phyloP scores from a whole-genome alignment of 2,329 filamentous ascomycete genomes.

The Aspergillus melleus region DNA sequence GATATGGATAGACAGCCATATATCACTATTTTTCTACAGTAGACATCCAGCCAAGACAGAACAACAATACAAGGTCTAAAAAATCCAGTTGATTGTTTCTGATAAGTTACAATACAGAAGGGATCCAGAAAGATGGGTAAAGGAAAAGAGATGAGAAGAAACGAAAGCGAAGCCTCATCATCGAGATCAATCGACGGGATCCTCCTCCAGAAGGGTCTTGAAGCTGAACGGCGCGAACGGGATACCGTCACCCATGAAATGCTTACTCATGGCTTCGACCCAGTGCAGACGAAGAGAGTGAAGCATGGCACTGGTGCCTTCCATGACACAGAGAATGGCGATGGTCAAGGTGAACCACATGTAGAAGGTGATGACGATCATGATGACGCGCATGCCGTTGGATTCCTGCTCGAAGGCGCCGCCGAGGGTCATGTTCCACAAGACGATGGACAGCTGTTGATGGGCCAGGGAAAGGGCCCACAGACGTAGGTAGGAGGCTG shows the following conservation, averaged over 20 bases:
- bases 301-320: constrained; percentile 93
- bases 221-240: constrained; percentile 90
- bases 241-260: constrained; percentile 87
- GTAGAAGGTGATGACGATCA: constrained; percentile 79
- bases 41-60: neutral
- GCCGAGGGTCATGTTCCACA: constrained; percentile 94
- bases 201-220: constrained; percentile 78
- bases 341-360: constrained; percentile 87
- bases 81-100: constrained; percentile 4
- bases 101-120: constrained; percentile 9
- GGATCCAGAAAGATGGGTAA: constrained; percentile 8
- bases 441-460: constrained; percentile 92
- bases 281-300: constrained; percentile 89
- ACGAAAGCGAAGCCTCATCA: neutral
- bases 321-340: constrained; percentile 85
- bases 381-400: constrained; percentile 70
- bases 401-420: constrained; percentile 66
- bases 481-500: constrained; percentile 95
- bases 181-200: constrained; percentile 50
- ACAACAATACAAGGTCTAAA: neutral
- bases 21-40: no score
- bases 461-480: constrained; percentile 97
- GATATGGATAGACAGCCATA: no score
- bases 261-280: constrained; percentile 98
- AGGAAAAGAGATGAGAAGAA: constrained; percentile 14